A percentile compares a stretch with the other conserved stretches of the same genome.
These are phyloP conservation scores for Aspergillus nomiae DNA, from an alignment of 2,329 filamentous ascomycete species.

Conservation along the genomic window DNA sequence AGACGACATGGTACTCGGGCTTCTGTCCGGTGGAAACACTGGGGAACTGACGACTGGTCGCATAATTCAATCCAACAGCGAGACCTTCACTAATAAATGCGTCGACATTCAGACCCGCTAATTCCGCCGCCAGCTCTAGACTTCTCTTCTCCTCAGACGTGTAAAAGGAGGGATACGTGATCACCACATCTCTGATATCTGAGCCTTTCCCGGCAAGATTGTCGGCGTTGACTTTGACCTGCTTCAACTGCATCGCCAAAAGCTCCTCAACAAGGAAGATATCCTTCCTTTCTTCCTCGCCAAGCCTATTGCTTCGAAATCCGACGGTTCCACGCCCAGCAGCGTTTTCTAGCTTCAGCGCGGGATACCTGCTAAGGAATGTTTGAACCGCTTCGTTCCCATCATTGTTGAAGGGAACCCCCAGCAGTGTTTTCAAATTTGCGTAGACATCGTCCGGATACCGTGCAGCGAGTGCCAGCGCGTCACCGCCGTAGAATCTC, in stretches of 20 bases:
- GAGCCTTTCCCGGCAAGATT: constrained; percentile 73
- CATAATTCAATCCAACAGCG: constrained; percentile 93
- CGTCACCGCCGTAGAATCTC: constrained; percentile 87
- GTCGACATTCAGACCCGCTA: constrained; percentile 85
- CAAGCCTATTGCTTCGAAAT: constrained; percentile 76
- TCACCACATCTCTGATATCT: constrained; percentile 75
- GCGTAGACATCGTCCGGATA: constrained; percentile 94
- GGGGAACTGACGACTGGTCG: constrained; percentile 86
- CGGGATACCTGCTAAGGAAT: constrained; percentile 77
- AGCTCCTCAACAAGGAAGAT: constrained; percentile 83
- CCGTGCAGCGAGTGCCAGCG: constrained; percentile 79
- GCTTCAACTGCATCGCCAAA: constrained; percentile 93
- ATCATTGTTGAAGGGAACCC: constrained; percentile 57
- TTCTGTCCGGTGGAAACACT: constrained; percentile 78
- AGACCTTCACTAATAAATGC: constrained; percentile 85
- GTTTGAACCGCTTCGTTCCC: constrained; percentile 59
- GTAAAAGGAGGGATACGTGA: constrained; percentile 89
- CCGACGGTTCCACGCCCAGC: constrained; percentile 67
- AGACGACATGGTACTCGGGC: constrained; percentile 89
- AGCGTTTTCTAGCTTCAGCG: constrained; percentile 65
- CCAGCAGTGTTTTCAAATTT: constrained; percentile 90
- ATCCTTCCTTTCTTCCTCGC: constrained; percentile 63
- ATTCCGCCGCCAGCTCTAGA: constrained; percentile 77
- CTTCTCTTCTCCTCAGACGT: constrained; percentile 88
- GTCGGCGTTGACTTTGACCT: constrained; percentile 87